Evolutionary conservation across 805 yeast species (phyloP), one percentile per base, ranked within the genome.

Genomic region (Lipomyces starkeyi): DNA sequence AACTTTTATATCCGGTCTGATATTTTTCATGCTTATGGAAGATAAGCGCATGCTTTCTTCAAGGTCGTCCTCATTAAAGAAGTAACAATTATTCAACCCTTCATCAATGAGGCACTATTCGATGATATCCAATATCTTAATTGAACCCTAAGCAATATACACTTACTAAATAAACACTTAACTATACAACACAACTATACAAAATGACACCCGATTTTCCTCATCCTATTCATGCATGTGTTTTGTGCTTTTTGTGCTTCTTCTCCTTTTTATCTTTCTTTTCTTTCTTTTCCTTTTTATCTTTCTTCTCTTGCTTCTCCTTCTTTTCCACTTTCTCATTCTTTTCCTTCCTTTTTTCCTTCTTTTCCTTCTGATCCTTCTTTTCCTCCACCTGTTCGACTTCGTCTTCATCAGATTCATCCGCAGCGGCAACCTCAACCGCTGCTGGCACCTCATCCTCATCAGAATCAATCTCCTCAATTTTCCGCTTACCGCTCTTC

Each of bases 361-460:
- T 75, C 76, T 69, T 71, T 73, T 66, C 76, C 76, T 43, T 77
- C 78, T 68, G 74, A 66, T 71, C 77, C 60, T 72, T 73, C 69
- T 80, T 80, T 65, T 77, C 74, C 65, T 81, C 80, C 68, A 86
- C 88, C 77, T 91, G 62, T 93, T 67, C 67, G 35, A 29, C 64
- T 5, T 20, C 35, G 17, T 56, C 40, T 20, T 52, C 62, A n/a
- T 43, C 60, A 47, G 52, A 32, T 9, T 17, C 57, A 40, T 66
- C 49, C 27, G 63, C 62, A 47, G 53, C 62, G 2, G 40, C 65
- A 22, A 55, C 75, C 73, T 61, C 73, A 34, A 78, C 76, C 7
- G 1, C 14, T 43, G 43, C 43, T 37, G 22, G 20, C 22, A 43
- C 72, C 64, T 86, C 88, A 4, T 78, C 63, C 71, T 85, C 84